Evolutionary conservation across 805 yeast species (phyloP).

Genomic region (Candida hungchunana): DNA sequence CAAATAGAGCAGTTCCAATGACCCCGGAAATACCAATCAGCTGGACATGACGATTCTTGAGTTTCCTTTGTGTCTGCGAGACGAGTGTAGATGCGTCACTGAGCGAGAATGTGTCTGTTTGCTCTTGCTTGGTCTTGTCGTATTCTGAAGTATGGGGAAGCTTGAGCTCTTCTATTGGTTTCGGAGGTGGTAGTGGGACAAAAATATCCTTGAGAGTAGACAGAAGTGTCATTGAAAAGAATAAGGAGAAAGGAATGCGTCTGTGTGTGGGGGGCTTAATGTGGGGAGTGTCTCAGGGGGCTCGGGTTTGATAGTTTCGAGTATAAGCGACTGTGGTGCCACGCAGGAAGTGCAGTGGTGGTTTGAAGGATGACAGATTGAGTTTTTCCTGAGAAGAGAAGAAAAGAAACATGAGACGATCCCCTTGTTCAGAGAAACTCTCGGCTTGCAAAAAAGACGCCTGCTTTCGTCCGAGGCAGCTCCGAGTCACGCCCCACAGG

Average conservation of each 20-base stretch:
- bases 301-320: too few species aligned
- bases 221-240: neutral
- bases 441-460: too few species aligned
- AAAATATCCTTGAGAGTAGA: constrained; percentile 17
- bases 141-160: neutral
- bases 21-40: constrained; percentile 79
- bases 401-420: too few species aligned
- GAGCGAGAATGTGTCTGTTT: constrained; percentile 13
- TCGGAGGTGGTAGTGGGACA: constrained; percentile 21
- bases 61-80: constrained; percentile 40
- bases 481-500: too few species aligned
- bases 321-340: too few species aligned
- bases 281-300: too few species aligned
- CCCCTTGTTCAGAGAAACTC: too few species aligned
- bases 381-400: too few species aligned
- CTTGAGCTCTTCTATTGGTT: constrained; percentile 1
- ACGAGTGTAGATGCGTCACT: constrained; percentile 22
- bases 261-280: too few species aligned
- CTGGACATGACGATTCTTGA: constrained; percentile 70
- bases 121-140: neutral
- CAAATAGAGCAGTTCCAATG: constrained; percentile 77
- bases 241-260: too few species aligned
- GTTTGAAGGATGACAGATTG: too few species aligned
- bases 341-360: too few species aligned
- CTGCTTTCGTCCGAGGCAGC: constrained; percentile 1